A percentile compares a stretch with the other conserved stretches of the same genome.
These are phyloP conservation scores for Panicum miliaceum DNA, from an alignment of 176 grass and related monocot species.

Conservation along the genomic window DNA sequence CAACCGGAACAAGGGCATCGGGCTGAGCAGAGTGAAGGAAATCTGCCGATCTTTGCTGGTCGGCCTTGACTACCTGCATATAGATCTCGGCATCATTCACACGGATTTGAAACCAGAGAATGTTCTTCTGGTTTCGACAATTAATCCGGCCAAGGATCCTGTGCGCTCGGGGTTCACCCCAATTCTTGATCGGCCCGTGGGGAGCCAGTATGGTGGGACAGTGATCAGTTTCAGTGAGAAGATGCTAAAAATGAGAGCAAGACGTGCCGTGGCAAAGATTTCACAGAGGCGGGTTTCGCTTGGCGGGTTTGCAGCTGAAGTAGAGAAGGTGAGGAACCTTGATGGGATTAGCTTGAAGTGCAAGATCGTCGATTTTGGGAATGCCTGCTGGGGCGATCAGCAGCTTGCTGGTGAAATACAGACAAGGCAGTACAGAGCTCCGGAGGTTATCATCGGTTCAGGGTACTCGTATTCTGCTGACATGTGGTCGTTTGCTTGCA, in stretches of 20 bases:
- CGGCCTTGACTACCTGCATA: slow-evolving; percentile 85
- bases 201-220: slow-evolving; percentile 48
- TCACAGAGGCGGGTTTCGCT: slow-evolving; percentile 63
- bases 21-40: slow-evolving; percentile 62
- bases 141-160: slow-evolving; percentile 87
- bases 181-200: slow-evolving; percentile 68
- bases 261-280: slow-evolving; percentile 68
- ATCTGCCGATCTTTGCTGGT: slow-evolving; percentile 74
- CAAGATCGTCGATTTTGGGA: slow-evolving; percentile 97
- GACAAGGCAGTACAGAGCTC: slow-evolving; percentile 89
- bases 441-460: slow-evolving; percentile 88
- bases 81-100: slow-evolving; percentile 78
- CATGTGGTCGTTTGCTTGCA: slow-evolving; percentile 91
- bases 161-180: slow-evolving; percentile 58
- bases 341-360: slow-evolving; percentile 82
- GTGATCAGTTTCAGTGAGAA: slow-evolving; percentile 67
- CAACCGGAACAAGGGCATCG: slow-evolving; percentile 78
- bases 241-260: slow-evolving; percentile 75
- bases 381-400: slow-evolving; percentile 74
- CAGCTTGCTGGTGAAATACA: slow-evolving; percentile 77
- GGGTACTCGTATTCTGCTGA: slow-evolving; percentile 82
- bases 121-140: slow-evolving; percentile 81
- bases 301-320: slow-evolving; percentile 44
- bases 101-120: slow-evolving; percentile 91
- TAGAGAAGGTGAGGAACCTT: slow-evolving; percentile 71